Evolutionary conservation across 345 rosid genomes (phyloP).

Genomic region (Eucalyptus erythrocorys): DNA sequence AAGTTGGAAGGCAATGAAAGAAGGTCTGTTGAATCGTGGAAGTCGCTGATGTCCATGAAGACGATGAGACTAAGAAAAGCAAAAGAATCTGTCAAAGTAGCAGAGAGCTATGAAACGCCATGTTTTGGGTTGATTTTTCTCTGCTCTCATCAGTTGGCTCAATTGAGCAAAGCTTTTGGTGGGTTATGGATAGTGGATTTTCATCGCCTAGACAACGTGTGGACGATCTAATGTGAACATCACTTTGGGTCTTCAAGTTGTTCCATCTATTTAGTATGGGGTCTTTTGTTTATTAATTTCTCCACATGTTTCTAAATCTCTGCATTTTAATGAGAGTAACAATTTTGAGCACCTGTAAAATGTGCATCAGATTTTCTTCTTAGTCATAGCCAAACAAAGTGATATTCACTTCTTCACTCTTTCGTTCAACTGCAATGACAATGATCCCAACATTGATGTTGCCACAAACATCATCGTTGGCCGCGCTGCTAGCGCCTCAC

Average conservation of each 20-base stretch:
- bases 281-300: background rate
- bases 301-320: background rate
- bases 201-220: background rate
- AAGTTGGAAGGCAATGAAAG: constrained; percentile 19
- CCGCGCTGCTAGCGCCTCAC: too few relatives aligned
- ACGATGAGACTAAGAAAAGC: background rate
- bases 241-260: background rate
- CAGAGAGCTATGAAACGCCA: background rate
- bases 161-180: background rate
- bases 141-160: background rate
- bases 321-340: too few relatives aligned
- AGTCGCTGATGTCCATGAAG: background rate
- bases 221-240: background rate
- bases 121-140: background rate
- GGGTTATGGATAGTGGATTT: background rate
- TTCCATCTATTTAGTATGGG: background rate
- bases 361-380: too few relatives aligned
- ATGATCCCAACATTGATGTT: too few relatives aligned
- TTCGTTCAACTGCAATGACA: too few relatives aligned
- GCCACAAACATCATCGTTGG: too few relatives aligned
- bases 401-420: too few relatives aligned
- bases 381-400: too few relatives aligned
- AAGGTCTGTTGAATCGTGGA: constrained; percentile 16
- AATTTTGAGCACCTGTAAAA: too few relatives aligned
- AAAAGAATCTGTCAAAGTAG: background rate